Percentiles rank a stretch among this genome's conserved stretches.
These are phyloP conservation scores for Spizellomyces punctatus DNA, from an alignment of 192 early-diverging fungal genomes.

Conservation along the genomic window DNA sequence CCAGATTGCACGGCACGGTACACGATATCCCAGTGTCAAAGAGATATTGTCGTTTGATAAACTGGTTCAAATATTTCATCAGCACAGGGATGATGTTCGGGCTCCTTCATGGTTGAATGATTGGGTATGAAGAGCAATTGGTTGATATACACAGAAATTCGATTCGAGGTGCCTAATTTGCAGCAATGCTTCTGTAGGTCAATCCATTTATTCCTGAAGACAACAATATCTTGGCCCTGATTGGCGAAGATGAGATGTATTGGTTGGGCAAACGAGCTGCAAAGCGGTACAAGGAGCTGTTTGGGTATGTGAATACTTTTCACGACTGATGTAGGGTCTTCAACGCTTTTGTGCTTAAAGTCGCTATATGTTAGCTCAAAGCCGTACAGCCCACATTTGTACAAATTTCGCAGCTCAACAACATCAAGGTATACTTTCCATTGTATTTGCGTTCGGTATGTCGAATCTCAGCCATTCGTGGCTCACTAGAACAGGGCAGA, in stretches of 20 bases:
- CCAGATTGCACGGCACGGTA: slow-evolving; percentile 6
- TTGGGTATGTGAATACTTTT: slow-evolving; percentile 7
- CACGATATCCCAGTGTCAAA: not conserved
- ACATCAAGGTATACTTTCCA: not conserved
- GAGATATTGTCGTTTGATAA: not conserved
- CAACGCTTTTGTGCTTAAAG: not conserved
- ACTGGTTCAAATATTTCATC: not conserved
- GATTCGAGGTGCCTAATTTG: not conserved
- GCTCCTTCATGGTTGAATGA: not conserved
- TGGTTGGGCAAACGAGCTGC: slow-evolving; percentile 1
- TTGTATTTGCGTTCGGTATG: too few relatives aligned
- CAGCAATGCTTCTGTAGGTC: too few relatives aligned
- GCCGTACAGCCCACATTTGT: slow-evolving; percentile 2
- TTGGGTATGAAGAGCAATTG: not conserved
- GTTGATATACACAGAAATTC: not conserved
- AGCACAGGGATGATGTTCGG: not conserved
- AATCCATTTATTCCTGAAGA: slow-evolving; percentile 5
- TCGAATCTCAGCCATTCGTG: too few relatives aligned
- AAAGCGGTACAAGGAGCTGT: not conserved
- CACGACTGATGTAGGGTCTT: not conserved
- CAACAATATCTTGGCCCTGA: not conserved
- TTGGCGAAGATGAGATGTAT: slow-evolving; percentile 4
- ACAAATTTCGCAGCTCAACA: slow-evolving; percentile 10
- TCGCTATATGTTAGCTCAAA: not conserved
- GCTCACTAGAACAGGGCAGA: slow-evolving; percentile 1